Percentiles rank a stretch among this genome's conserved stretches.
phyloP scores from a whole-genome alignment of 2,329 filamentous ascomycete genomes.

The Metarhizium guizhouense region DNA sequence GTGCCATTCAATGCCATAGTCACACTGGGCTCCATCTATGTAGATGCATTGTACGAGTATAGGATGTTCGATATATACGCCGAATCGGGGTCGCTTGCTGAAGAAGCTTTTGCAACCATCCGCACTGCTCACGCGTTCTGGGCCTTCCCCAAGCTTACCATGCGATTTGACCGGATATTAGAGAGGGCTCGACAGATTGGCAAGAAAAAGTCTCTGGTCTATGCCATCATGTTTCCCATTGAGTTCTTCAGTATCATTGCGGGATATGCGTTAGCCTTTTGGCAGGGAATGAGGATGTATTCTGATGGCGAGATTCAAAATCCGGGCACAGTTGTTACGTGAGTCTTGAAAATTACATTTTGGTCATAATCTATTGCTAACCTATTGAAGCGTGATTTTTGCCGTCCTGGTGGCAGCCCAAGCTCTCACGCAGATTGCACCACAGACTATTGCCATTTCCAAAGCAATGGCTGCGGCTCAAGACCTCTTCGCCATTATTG shows the following conservation, averaged over 20 bases:
- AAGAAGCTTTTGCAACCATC: slow-evolving; percentile 40
- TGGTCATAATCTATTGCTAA: slow-evolving; percentile 23
- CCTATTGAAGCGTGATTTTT: slow-evolving; percentile 31
- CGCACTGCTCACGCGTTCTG: slow-evolving; percentile 42
- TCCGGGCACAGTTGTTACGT: slow-evolving; percentile 39
- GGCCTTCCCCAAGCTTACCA: slow-evolving; percentile 33
- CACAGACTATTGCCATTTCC: slow-evolving; percentile 34
- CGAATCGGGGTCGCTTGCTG: slow-evolving; percentile 33
- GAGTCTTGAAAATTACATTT: slow-evolving; percentile 10
- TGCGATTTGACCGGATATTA: slow-evolving; percentile 33
- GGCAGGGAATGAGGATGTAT: slow-evolving; percentile 41
- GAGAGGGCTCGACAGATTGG: slow-evolving; percentile 29
- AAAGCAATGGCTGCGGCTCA: slow-evolving; percentile 37
- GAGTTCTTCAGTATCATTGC: slow-evolving; percentile 40
- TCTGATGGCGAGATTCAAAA: slow-evolving; percentile 32
- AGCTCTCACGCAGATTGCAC: slow-evolving; percentile 36
- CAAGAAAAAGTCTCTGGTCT: slow-evolving; percentile 33
- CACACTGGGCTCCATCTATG: slow-evolving; percentile 25
- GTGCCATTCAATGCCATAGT: slow-evolving; percentile 34
- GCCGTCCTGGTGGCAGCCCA: slow-evolving; percentile 37
- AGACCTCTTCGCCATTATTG: slow-evolving; percentile 38
- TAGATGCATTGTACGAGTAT: slow-evolving; percentile 33
- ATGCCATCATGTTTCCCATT: slow-evolving; percentile 32
- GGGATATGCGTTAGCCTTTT: slow-evolving; percentile 40
- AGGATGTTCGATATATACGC: slow-evolving; percentile 34